Evolutionary conservation across 345 rosid species (phyloP).

Genomic region (Moringa oleifera): DNA sequence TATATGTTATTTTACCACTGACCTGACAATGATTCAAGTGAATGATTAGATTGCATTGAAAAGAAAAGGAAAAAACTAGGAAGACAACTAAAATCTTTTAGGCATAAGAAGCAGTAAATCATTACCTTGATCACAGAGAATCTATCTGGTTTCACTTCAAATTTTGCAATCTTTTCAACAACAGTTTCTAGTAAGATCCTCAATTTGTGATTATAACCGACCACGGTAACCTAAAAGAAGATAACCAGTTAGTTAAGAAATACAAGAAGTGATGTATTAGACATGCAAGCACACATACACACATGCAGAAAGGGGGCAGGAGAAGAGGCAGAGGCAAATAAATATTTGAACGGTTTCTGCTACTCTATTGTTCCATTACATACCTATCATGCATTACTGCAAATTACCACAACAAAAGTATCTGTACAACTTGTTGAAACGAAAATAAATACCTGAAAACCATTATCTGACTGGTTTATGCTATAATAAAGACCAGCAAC

Average conservation of each 20-base stretch:
- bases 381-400: not conserved
- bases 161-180: slow-evolving; percentile 56
- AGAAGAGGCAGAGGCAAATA: not conserved
- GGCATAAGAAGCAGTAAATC: not conserved
- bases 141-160: slow-evolving; percentile 74
- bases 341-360: not conserved
- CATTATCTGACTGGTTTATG: slow-evolving; percentile 44
- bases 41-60: slow-evolving; percentile 1
- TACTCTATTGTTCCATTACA: not conserved
- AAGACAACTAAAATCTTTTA: not conserved
- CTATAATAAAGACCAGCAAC: slow-evolving; percentile 82
- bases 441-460: slow-evolving; percentile 60
- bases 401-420: not conserved
- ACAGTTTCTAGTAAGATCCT: slow-evolving; percentile 73
- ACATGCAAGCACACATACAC: not conserved
- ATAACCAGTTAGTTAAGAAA: slow-evolving; percentile 7
- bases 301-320: not conserved
- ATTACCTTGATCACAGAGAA: slow-evolving; percentile 85
- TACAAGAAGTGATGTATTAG: slow-evolving; percentile 1
- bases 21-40: not conserved
- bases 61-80: not conserved
- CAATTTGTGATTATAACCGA: slow-evolving; percentile 89
- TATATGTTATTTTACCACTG: not conserved
- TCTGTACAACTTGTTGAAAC: not conserved
- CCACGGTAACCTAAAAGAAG: slow-evolving; percentile 50